Evolutionary conservation across 2,329 filamentous ascomycete species (phyloP).

Genomic region (Dryadomyces quercus-mongolicae): DNA sequence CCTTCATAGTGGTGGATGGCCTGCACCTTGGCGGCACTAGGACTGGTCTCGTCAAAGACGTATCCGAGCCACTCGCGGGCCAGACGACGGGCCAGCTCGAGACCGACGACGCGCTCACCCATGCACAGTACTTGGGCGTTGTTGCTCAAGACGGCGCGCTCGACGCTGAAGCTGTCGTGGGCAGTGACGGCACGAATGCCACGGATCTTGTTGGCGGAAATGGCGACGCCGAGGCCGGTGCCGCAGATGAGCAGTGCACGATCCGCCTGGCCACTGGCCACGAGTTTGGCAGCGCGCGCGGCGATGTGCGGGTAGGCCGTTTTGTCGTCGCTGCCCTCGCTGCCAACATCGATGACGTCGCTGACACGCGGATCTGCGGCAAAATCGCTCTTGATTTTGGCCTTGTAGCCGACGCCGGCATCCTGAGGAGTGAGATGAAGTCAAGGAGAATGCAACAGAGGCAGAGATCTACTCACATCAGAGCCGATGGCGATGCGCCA

Average conservation of each 20-base stretch:
- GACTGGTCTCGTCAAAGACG: constrained; percentile 54
- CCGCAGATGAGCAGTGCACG: constrained; percentile 75
- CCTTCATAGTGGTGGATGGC: constrained; percentile 21
- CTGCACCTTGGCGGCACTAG: constrained; percentile 42
- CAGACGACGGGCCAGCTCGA: constrained; percentile 67
- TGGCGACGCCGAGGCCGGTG: constrained; percentile 77
- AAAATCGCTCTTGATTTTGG: constrained; percentile 62
- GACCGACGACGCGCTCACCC: constrained; percentile 70
- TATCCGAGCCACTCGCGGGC: constrained; percentile 79
- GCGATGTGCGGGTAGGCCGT: constrained; percentile 70
- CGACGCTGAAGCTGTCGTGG: constrained; percentile 75
- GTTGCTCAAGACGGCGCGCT: constrained; percentile 70
- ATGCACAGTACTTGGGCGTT: constrained; percentile 81
- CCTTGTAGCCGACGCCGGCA: constrained; percentile 68
- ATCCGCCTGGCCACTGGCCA: constrained; percentile 11
- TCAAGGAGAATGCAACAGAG: too few species aligned
- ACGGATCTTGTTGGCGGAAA: constrained; percentile 78
- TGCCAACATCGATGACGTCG: constrained; percentile 63
- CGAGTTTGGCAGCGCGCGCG: constrained; percentile 11
- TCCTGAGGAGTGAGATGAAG: constrained; percentile 4
- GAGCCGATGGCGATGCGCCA: constrained; percentile 43
- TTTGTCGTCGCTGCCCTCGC: constrained; percentile 53
- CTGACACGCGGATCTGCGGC: constrained; percentile 53
- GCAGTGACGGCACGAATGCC: constrained; percentile 81
- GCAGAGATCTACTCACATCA: constrained; percentile 29